Conservation (phyloP, 495 filamentous ascomycete species). For the Cladorrhinum samala region DNA sequence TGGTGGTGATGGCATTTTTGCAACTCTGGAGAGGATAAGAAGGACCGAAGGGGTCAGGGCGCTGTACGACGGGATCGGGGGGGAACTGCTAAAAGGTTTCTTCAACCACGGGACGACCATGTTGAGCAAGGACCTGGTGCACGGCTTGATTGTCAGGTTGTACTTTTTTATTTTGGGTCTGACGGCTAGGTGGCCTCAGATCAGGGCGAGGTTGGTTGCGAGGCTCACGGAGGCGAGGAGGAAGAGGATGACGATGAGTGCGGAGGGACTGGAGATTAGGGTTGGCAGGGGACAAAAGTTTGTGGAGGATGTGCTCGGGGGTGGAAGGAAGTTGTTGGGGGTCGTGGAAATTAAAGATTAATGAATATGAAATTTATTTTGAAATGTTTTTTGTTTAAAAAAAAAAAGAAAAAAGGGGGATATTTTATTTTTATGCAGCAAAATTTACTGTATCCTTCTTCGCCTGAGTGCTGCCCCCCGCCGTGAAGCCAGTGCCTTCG, state of each 20-base stretch:
- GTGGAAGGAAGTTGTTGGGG: too few species aligned
- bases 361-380: too few species aligned
- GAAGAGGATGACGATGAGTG: constrained; percentile 1
- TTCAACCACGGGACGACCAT: constrained; percentile 86
- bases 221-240: constrained; percentile 11
- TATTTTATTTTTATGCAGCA: too few species aligned
- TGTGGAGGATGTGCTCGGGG: not conserved
- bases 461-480: constrained; percentile 73
- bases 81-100: constrained; percentile 78
- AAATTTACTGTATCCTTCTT: constrained; percentile 77
- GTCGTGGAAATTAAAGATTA: too few species aligned
- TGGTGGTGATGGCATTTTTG: constrained; percentile 51
- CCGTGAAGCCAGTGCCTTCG: constrained; percentile 91
- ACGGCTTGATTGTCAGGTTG: constrained; percentile 61
- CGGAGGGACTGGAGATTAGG: too few species aligned
- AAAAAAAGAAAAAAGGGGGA: too few species aligned
- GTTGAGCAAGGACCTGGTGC: constrained; percentile 78
- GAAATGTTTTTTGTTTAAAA: too few species aligned
- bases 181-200: constrained; percentile 19
- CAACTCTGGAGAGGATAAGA: constrained; percentile 56
- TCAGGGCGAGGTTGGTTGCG: constrained; percentile 13
- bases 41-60: constrained; percentile 59
- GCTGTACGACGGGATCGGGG: constrained; percentile 71
- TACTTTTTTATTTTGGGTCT: constrained; percentile 50
- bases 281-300: too few species aligned